These are phyloP conservation scores for Ceratocystis papillata DNA, from an alignment of 2,329 filamentous ascomycete genomes.

Conservation along the genomic window DNA sequence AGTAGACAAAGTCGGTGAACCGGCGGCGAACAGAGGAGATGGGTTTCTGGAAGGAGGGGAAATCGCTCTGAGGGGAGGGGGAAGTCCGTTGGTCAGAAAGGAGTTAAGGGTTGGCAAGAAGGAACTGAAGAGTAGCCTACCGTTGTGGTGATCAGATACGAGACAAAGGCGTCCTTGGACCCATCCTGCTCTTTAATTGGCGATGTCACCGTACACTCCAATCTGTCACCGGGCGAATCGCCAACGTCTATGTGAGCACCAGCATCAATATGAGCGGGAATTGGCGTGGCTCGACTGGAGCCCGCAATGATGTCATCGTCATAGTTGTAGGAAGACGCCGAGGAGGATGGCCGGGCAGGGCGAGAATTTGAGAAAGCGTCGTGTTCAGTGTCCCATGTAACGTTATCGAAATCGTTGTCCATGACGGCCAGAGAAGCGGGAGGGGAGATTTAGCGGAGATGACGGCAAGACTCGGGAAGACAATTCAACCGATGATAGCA, in stretches of 20 bases:
- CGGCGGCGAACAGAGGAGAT: constrained; percentile 72
- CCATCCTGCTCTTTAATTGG: constrained; percentile 94
- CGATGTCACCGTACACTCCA: constrained; percentile 72
- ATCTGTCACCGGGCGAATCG: constrained; percentile 37
- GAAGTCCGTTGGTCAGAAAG: constrained; percentile 16
- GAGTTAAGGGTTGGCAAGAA: background rate
- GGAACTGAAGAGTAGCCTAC: constrained; percentile 38
- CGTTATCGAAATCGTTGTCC: constrained; percentile 67
- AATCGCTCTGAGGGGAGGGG: constrained; percentile 58
- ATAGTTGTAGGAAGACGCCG: constrained; percentile 20
- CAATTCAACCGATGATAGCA: too few relatives aligned
- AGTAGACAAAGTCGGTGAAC: constrained; percentile 95
- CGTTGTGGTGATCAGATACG: constrained; percentile 84
- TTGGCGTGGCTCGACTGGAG: constrained; percentile 14
- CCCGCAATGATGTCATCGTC: constrained; percentile 15
- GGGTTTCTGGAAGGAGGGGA: constrained; percentile 79
- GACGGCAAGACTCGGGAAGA: background rate
- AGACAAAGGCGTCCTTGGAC: constrained; percentile 92
- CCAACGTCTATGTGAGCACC: constrained; percentile 22
- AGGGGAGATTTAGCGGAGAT: background rate
- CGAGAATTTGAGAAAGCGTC: constrained; percentile 29
- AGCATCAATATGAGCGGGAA: constrained; percentile 5
- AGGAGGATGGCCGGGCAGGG: constrained; percentile 12
- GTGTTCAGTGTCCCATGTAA: constrained; percentile 64
- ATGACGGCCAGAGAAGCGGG: constrained; percentile 30